Conservation (phyloP, 2,329 filamentous ascomycete species). For the Penicillium sp. region DNA sequence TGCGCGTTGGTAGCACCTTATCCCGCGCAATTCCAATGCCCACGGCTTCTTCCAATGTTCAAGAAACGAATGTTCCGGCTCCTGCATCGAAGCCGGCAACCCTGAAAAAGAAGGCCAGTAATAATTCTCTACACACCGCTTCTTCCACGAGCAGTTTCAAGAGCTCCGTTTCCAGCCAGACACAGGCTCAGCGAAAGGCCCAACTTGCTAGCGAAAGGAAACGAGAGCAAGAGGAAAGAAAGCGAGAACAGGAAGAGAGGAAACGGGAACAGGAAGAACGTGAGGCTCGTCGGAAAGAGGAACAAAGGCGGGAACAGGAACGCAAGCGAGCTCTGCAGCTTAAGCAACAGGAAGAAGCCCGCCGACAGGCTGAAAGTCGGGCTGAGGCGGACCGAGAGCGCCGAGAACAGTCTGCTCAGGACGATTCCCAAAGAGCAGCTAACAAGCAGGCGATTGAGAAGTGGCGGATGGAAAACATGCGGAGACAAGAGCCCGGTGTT, state of each 20-base stretch:
- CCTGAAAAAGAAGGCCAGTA: slow-evolving; percentile 65
- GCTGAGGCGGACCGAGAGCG: slow-evolving; percentile 54
- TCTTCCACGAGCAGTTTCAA: slow-evolving; percentile 61
- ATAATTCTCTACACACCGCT: slow-evolving; percentile 60
- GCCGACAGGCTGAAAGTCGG: slow-evolving; percentile 61
- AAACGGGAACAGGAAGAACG: slow-evolving; percentile 84
- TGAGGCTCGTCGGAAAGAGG: slow-evolving; percentile 73
- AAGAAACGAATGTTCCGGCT: slow-evolving; percentile 53
- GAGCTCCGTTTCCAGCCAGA: slow-evolving; percentile 58
- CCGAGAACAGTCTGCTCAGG: slow-evolving; percentile 47
- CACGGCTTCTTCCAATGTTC: slow-evolving; percentile 58
- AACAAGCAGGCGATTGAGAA: slow-evolving; percentile 62
- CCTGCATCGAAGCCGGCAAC: slow-evolving; percentile 48
- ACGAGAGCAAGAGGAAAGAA: slow-evolving; percentile 56
- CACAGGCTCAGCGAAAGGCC: slow-evolving; percentile 67
- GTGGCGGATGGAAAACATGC: slow-evolving; percentile 48
- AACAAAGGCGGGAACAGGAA: slow-evolving; percentile 78
- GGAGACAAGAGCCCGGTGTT: slow-evolving; percentile 47
- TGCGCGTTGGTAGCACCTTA: slow-evolving; percentile 49
- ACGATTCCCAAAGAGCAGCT: slow-evolving; percentile 66
- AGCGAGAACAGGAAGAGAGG: slow-evolving; percentile 52
- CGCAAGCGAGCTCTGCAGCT: slow-evolving; percentile 65
- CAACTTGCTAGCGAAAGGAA: slow-evolving; percentile 75
- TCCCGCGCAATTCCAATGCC: slow-evolving; percentile 46
- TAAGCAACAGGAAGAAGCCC: slow-evolving; percentile 57